Conservation (phyloP, 1,284 basidiomycete genomes). For the Meripilus lineatus region DNA sequence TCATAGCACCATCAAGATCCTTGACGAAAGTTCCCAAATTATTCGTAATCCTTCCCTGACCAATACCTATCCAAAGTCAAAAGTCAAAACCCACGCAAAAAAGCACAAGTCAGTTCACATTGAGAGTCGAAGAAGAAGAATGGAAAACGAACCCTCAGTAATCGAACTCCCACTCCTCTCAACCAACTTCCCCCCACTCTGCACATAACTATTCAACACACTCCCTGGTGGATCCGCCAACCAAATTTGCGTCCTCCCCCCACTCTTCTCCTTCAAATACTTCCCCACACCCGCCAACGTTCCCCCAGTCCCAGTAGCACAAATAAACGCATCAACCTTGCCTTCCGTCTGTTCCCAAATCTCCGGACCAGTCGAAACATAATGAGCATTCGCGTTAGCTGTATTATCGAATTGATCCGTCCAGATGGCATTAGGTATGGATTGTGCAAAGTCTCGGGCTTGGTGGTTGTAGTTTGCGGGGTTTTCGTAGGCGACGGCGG, state of each 20-base stretch:
- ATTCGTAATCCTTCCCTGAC: conserved; percentile 95
- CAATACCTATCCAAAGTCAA: conserved; percentile 65
- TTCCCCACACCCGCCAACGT: conserved; percentile 89
- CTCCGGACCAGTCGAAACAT: conserved; percentile 91
- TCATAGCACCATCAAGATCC: conserved; percentile 78
- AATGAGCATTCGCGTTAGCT: conserved; percentile 88
- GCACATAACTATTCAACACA: conserved; percentile 85
- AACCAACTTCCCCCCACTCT: conserved; percentile 74
- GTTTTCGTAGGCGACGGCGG: conserved; percentile 95
- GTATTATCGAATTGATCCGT: conserved; percentile 99
- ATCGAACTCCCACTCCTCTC: conserved; percentile 89
- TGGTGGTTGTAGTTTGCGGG: conserved; percentile 99
- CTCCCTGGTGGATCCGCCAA: conserved; percentile 96
- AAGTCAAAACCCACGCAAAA: too few species aligned
- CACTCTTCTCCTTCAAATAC: conserved; percentile 82
- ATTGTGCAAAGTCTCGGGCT: conserved; percentile 83
- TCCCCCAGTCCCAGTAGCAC: conserved; percentile 93
- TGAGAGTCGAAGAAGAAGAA: conserved; percentile 1
- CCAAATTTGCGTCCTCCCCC: conserved; percentile 85
- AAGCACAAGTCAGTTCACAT: conserved; percentile 1
- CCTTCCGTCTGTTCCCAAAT: conserved; percentile 91
- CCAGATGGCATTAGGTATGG: conserved; percentile 92
- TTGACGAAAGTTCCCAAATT: conserved; percentile 87
- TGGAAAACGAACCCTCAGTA: conserved; percentile 74
- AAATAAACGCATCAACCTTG: conserved; percentile 85